Base-by-base conservation (phyloP, 2,329 filamentous ascomycete genomes). In the Tolypocladium album region DNA sequence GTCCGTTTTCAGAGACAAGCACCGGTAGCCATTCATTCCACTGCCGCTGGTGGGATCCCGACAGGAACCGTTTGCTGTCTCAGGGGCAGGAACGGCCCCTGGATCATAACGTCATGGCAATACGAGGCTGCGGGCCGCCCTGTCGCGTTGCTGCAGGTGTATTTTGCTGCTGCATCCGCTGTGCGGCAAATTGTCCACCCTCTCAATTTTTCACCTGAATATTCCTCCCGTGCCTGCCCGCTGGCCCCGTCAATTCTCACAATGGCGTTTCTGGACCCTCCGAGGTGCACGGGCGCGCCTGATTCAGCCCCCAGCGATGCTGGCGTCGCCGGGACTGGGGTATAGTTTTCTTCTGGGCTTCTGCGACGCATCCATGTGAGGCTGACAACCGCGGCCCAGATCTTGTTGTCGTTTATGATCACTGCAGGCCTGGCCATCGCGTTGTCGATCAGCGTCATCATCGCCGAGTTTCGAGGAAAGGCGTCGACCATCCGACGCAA, bases 341-440 rank as follows among this genome's bases (percentile, higher is more conserved):
- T 83, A 77, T 27, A 31, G 40, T 31, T 11, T 36, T 20, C 1
- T 20, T 53, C 31, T 9, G 17, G 5, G 6, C 31, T 36, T 31
- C 15, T 36, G 50, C 9, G 7, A 31, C 13, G 20, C 31, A n/a
- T 6, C 4, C 24, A n/a, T 53, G 27, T 15, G 34, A 34, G 7
- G 36, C 55, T 53, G 47, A 55, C 56, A n/a, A 15, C 11, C 13
- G 36, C 39, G 22, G 52, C 13, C 27, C 50, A 85, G 81, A 79
- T 85, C 62, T 76, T 88, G 39, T 78, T 88, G 63, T 87, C 85
- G 55, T 88, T 87, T 72, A 84, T 87, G 68, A 79, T 87, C 62
- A 87, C 85, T 7, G 85, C 85, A 58, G 74, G 73, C 59, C 68
- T 87, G 58, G 79, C 85, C 38, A 75, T 88, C 60, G 61, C 79